Conservation (phyloP, 768 basidiomycete species). For the Podaxis sp. region DNA sequence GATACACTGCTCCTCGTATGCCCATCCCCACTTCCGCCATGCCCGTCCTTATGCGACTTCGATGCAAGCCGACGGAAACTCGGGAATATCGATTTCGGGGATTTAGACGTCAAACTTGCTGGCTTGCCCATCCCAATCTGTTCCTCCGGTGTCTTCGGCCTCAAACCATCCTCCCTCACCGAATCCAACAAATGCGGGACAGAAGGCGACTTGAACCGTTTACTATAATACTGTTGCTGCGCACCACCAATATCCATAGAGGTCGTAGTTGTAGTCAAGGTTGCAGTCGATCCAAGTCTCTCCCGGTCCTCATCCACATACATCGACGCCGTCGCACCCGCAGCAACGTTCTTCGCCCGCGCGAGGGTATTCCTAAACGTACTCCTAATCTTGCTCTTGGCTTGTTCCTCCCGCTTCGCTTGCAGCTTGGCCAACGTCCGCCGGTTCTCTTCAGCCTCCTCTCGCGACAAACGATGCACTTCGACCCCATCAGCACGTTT, state of each 20-base stretch:
- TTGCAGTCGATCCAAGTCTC: background rate
- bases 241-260: background rate
- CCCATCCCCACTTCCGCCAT: background rate
- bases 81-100: constrained; percentile 44
- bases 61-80: constrained; percentile 49
- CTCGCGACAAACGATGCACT: constrained; percentile 16
- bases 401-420: constrained; percentile 27
- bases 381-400: constrained; percentile 30
- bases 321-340: constrained; percentile 25
- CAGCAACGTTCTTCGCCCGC: constrained; percentile 24
- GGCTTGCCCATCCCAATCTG: constrained; percentile 40
- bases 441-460: constrained; percentile 26
- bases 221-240: constrained; percentile 8
- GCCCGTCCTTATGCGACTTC: constrained; percentile 30
- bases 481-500: constrained; percentile 19
- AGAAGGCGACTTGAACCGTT: constrained; percentile 14
- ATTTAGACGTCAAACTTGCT: constrained; percentile 46
- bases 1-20: constrained; percentile 59
- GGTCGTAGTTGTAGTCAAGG: background rate
- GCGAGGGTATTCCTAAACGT: constrained; percentile 34
- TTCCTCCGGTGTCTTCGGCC: constrained; percentile 21
- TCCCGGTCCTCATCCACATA: constrained; percentile 14
- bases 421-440: constrained; percentile 25
- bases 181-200: constrained; percentile 11
- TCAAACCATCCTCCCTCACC: constrained; percentile 2